A percentile compares a stretch with the other conserved stretches of the same genome.
phyloP scores from a whole-genome alignment of 345 rosid species.

The Camelina neglecta region DNA sequence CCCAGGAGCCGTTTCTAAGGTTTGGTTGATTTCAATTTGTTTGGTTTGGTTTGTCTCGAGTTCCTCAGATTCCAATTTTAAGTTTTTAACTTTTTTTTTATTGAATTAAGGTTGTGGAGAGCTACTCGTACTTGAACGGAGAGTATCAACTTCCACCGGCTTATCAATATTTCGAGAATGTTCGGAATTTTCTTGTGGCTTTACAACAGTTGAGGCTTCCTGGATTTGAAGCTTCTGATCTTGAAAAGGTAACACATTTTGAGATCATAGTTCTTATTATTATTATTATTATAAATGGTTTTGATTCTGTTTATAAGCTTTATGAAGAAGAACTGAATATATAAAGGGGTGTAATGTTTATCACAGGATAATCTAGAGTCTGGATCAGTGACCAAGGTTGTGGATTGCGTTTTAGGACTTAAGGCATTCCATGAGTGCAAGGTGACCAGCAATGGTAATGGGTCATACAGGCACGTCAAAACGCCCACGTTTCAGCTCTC shows the following conservation, averaged over 20 bases:
- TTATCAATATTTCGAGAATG: conserved; percentile 92
- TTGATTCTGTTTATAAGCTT: not conserved
- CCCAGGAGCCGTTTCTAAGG: conserved; percentile 89
- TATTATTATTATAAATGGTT: not conserved
- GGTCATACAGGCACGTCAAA: conserved; percentile 55
- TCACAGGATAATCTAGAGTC: conserved; percentile 76
- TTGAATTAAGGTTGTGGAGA: conserved; percentile 75
- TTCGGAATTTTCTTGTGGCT: conserved; percentile 83
- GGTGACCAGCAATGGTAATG: conserved; percentile 59
- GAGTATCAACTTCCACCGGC: conserved; percentile 79
- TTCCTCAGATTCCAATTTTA: not conserved
- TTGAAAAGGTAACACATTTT: conserved; percentile 68
- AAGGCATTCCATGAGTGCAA: conserved; percentile 75
- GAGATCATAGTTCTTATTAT: not conserved
- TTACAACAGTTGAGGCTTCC: conserved; percentile 78
- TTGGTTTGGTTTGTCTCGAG: not conserved
- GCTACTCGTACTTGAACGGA: conserved; percentile 47
- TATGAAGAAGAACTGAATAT: conserved; percentile 15
- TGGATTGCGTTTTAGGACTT: conserved; percentile 84
- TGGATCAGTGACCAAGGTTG: conserved; percentile 78
- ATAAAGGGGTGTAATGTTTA: conserved; percentile 22
- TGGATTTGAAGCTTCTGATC: conserved; percentile 94
- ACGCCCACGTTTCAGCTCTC: conserved; percentile 66
- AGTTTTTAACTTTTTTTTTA: conserved; percentile 1
- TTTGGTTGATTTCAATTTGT: conserved; percentile 12